Base-by-base conservation (phyloP, 2,329 filamentous ascomycete species). In the Amylocarpus encephaloides region DNA sequence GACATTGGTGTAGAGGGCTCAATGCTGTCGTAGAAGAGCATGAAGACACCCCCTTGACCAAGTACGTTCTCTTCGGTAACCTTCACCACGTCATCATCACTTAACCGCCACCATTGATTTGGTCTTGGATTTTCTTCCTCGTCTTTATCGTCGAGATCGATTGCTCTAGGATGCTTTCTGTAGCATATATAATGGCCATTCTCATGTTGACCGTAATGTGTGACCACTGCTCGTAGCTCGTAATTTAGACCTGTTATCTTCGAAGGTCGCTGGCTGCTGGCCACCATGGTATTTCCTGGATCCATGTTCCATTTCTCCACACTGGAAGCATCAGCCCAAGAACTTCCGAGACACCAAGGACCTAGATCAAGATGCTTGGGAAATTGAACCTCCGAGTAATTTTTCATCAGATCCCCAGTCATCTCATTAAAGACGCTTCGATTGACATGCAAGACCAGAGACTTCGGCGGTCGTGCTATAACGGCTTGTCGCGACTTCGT, bases 141-240 rank as follows among this genome's bases (percentile, higher is more conserved):
- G 2, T 11, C n/a, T 12, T 47, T 22, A n/a, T 9, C 13, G 13
- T 39, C 64, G 5, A 57, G 56, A n/a, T 56, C 64, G 2, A 36
- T 16, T 6, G 49, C 41, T 15, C 45, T 22, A 36, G 79, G 75
- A 62, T 88, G 84, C 62, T 85, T 87, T 46, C 88, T 79, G 67
- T 93, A 95, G 66, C 89, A 95, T 35, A 96, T 83, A 61, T 98
- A 97, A 69, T 98, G 93, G 0, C 93, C 93, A 61, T 95, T 95
- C 55, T 96, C 90, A 66, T 97, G 93, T 30, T 86, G 78, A 3
- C 93, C 93, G 54, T 86, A 88, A 65, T 97, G 93, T 1, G 89
- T 93, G 9, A 97, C 80, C 0, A 92, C 86, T 29, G 91, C 89
- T 47, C 86, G 80, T 13, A 97, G 73, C 63, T 88, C 81, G 65